Conservation (phyloP, 495 filamentous ascomycete species). For the Penicillium alfredii region DNA sequence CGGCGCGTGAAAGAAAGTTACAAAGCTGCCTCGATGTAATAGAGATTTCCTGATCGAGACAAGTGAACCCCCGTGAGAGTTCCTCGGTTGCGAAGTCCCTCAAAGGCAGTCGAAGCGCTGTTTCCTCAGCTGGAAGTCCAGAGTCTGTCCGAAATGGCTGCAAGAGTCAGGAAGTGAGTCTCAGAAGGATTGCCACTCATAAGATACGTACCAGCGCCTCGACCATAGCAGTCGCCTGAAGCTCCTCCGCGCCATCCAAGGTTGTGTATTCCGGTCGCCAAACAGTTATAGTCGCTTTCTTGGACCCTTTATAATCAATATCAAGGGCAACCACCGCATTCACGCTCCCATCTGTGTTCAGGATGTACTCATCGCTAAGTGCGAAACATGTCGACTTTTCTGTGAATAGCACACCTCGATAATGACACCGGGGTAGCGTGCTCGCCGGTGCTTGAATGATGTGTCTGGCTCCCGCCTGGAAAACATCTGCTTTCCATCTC, state of each 20-base stretch:
- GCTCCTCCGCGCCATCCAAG: conserved; percentile 7
- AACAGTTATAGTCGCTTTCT: conserved; percentile 12
- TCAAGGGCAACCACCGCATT: conserved; percentile 26
- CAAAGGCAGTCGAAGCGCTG: conserved; percentile 4
- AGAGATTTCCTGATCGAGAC: conserved; percentile 11
- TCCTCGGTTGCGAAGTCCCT: conserved; percentile 7
- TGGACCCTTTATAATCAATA: conserved; percentile 21
- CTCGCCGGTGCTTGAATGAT: conserved; percentile 21
- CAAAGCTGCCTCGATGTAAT: conserved; percentile 14
- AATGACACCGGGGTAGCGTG: conserved; percentile 26
- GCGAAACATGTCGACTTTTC: conserved; percentile 21
- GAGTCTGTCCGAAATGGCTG: conserved; percentile 9
- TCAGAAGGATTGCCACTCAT: not conserved
- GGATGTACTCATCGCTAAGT: conserved; percentile 29
- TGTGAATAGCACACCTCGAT: conserved; percentile 34
- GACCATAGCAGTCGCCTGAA: conserved; percentile 5
- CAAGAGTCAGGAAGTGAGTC: conserved; percentile 1
- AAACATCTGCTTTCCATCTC: conserved; percentile 4
- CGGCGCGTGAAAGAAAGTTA: conserved; percentile 11
- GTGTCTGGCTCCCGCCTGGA: conserved; percentile 25
- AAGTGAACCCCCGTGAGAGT: conserved; percentile 1
- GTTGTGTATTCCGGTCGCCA: conserved; percentile 12
- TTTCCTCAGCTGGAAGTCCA: conserved; percentile 7
- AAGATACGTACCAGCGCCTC: conserved; percentile 5
- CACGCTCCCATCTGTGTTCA: conserved; percentile 23